Evolutionary conservation across 345 rosid genomes (phyloP).

Genomic region (Euphorbia pulcherrima): DNA sequence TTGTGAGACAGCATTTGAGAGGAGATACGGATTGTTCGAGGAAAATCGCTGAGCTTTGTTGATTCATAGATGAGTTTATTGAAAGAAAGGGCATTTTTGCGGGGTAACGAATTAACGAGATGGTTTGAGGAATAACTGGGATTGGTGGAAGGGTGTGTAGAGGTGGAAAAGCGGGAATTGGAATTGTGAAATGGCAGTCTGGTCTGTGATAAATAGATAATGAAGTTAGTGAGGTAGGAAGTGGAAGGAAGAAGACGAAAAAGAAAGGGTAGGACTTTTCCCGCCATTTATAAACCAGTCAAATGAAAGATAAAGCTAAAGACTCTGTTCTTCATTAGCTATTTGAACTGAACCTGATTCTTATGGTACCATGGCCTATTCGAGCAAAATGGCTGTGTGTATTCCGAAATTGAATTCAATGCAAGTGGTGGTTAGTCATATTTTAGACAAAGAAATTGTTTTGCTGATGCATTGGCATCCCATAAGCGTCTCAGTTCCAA

Average conservation of each 20-base stretch:
- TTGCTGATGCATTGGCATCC: too few species aligned
- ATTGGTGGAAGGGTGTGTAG: constrained; percentile 15
- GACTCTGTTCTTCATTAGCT: too few species aligned
- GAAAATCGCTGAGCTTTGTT: constrained; percentile 18
- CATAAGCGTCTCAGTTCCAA: too few species aligned
- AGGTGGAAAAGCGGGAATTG: constrained; percentile 33
- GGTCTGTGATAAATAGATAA: constrained; percentile 22
- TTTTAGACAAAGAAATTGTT: too few species aligned
- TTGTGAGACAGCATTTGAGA: constrained; percentile 20
- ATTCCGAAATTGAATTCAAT: too few species aligned
- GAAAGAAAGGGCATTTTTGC: constrained; percentile 6
- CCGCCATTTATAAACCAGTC: neutral
- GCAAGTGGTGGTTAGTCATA: too few species aligned
- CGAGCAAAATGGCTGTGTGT: too few species aligned
- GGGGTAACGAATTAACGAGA: constrained; percentile 7
- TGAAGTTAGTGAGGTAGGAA: constrained; percentile 18
- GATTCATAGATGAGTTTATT: constrained; percentile 16
- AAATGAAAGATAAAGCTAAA: neutral
- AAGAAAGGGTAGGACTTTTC: neutral
- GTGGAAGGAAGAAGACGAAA: constrained; percentile 7
- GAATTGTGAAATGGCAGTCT: constrained; percentile 31
- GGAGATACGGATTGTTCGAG: constrained; percentile 10
- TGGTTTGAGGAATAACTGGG: constrained; percentile 1
- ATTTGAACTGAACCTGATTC: too few species aligned
- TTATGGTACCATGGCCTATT: too few species aligned